phyloP scores from a whole-genome alignment of 1,139 yeast genomes.

The Lizanozyma gosingica region DNA sequence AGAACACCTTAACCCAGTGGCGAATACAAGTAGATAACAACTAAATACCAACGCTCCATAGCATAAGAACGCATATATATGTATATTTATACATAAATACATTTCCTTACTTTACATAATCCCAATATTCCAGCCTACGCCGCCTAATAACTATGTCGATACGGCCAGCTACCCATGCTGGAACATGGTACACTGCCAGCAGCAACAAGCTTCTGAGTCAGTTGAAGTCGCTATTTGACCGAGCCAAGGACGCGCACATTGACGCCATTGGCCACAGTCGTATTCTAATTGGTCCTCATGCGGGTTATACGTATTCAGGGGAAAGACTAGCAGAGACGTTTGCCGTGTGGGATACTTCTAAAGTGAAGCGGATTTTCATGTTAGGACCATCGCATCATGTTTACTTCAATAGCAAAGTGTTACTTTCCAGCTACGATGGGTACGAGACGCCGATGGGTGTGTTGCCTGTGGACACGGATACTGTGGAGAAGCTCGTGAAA shows the following conservation, averaged over 20 bases:
- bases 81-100: too few relatives aligned
- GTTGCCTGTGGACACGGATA: constrained; percentile 52
- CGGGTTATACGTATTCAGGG: constrained; percentile 86
- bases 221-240: constrained; percentile 33
- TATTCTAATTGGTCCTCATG: constrained; percentile 57
- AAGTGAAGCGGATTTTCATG: constrained; percentile 58
- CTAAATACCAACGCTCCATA: too few relatives aligned
- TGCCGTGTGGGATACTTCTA: constrained; percentile 53
- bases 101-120: too few relatives aligned
- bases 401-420: constrained; percentile 57
- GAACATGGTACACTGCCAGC: constrained; percentile 71
- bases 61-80: too few relatives aligned
- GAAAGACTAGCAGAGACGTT: constrained; percentile 71
- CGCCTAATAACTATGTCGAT: too few relatives aligned
- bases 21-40: too few relatives aligned
- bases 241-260: constrained; percentile 11
- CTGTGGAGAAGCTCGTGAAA: constrained; percentile 23
- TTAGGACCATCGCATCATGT: constrained; percentile 94
- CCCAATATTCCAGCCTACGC: too few relatives aligned
- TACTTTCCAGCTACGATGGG: constrained; percentile 41
- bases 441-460: constrained; percentile 82
- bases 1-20: too few relatives aligned
- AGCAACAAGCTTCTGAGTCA: constrained; percentile 36
- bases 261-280: constrained; percentile 41
- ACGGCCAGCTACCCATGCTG: constrained; percentile 77